These are phyloP conservation scores for Plasmodium gallinaceum DNA, from an alignment of 169 alveolate species.

Conservation along the genomic window DNA sequence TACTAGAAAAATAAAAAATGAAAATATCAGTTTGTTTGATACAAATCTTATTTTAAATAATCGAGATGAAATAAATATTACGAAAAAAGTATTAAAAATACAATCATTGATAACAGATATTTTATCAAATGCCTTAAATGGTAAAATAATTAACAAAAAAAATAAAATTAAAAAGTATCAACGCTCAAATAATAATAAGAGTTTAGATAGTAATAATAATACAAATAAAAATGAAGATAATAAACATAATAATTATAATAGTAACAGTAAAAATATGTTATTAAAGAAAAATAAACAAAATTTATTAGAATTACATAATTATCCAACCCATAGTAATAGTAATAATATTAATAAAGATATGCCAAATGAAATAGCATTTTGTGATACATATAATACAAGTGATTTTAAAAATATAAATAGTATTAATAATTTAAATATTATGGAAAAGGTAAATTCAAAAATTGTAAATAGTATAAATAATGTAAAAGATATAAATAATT, in stretches of 20 bases:
- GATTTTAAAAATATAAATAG: background rate
- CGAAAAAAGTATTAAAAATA: conserved; percentile 32
- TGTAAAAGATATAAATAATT: background rate
- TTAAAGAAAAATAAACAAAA: background rate
- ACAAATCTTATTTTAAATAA: conserved; percentile 16
- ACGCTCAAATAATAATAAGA: background rate
- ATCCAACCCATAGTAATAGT: background rate
- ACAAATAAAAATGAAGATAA: background rate
- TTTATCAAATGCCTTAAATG: conserved; percentile 5
- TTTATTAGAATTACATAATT: background rate
- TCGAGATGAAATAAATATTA: conserved; percentile 23
- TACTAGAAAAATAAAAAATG: background rate
- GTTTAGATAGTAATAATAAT: background rate
- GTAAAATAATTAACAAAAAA: conserved; percentile 12
- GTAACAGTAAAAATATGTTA: background rate
- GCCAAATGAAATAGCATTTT: background rate
- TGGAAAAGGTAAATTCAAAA: background rate
- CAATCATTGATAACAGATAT: conserved; percentile 25
- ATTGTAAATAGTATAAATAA: background rate
- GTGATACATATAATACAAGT: background rate
- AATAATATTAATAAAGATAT: background rate
- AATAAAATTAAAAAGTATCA: background rate
- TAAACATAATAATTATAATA: background rate
- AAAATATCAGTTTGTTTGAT: conserved; percentile 36
- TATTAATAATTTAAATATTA: background rate